A percentile compares a stretch with the other conserved stretches of the same genome.
phyloP scores from a whole-genome alignment of 257 asterid genomes.

The Solanum lycopersicoides region DNA sequence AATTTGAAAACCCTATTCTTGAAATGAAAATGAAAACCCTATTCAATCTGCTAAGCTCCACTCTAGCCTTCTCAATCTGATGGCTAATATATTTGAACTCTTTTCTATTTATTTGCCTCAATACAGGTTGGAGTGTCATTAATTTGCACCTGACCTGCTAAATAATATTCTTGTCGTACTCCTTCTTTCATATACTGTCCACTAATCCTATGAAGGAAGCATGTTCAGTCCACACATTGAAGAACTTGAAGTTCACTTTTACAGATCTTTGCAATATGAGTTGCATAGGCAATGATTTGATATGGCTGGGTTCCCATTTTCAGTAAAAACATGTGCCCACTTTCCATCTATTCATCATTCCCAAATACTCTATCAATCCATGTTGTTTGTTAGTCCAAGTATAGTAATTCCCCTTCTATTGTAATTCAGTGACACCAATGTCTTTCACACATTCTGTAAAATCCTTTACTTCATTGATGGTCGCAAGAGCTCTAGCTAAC shows the following conservation, averaged over 20 bases:
- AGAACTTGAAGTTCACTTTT: background rate
- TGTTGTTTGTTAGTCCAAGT: background rate
- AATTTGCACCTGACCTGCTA: background rate
- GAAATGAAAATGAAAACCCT: too few relatives aligned
- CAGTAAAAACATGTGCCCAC: background rate
- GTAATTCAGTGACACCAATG: background rate
- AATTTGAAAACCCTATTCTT: too few relatives aligned
- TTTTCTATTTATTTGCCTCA: too few relatives aligned
- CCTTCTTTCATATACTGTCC: background rate
- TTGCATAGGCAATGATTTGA: background rate
- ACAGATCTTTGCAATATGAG: background rate
- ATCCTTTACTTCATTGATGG: too few relatives aligned
- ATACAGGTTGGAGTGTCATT: background rate
- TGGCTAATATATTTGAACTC: background rate
- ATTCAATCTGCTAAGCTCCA: too few relatives aligned
- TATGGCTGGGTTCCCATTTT: background rate
- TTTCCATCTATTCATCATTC: background rate
- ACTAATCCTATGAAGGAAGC: too few relatives aligned
- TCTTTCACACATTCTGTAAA: background rate
- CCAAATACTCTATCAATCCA: background rate
- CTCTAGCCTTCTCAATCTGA: background rate
- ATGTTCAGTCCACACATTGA: background rate
- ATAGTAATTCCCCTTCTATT: background rate
- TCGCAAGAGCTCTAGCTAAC: too few relatives aligned
- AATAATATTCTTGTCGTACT: too few relatives aligned